Evolutionary conservation across 345 rosid genomes (phyloP), one percentile per base, ranked within the genome.

Genomic region (Raphanus sativus): DNA sequence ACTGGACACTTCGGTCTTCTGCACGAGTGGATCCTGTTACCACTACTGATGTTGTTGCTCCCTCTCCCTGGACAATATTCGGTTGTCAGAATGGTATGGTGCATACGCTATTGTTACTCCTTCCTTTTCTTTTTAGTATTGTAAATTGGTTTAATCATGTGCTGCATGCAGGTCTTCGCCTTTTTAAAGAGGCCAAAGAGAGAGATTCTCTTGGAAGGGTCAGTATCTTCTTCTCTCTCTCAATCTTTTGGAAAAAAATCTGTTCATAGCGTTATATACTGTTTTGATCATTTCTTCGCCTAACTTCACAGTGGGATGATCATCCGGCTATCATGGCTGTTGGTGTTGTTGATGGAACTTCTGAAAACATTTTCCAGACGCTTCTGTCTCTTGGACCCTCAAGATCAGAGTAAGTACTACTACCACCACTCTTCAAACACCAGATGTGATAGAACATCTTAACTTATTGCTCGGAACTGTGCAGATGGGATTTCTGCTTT

Each of bases 301-400:
- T 74, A 21, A 54, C 70, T 42, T 55, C 21, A 8, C 78, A 91
- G 94, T 91, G 98, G 98, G 93, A 89, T 63, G 98, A 91, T 83
- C 96, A 94, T 87, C 97, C 98, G 73, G 98, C 97, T 70, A 87
- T 91, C 80, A 94, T 94, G 98, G 96, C 96, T 56, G 97, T 94
- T 71, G 97, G 96, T n/a, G 91, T 91, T 71, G 87, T 90, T 74
- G 96, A 90, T 70, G 97, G 94, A 77, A 88, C 97, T 38, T 91
- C 98, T 21, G 98, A 94, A 86, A 89, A 89, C 71, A 86, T 94
- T 83, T 94, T 94, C 82, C 92, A 91, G 69, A 90, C 94, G 12
- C 94, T 94, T 29, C 86, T 94, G 86, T 94, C 98, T 78, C 98
- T 94, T 78, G 98, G 96, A 85, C 87, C 92, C 32, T 90, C 96